Evolutionary conservation across 768 basidiomycete species (phyloP).

Genomic region (Pholiota conissans): DNA sequence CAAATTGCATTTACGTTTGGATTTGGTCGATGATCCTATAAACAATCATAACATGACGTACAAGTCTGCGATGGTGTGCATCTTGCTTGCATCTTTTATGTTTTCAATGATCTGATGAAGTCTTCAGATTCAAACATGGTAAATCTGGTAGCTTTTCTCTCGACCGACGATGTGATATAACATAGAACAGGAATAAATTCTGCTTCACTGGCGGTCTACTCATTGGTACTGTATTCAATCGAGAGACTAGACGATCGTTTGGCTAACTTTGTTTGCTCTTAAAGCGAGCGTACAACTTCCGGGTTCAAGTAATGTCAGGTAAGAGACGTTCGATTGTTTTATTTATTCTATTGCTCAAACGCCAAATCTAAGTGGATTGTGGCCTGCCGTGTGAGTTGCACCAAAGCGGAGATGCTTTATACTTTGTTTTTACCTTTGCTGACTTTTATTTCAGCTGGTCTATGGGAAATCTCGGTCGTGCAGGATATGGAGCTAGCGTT

Average conservation of each 20-base stretch:
- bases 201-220: slow-evolving; percentile 82
- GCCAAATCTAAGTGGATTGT: slow-evolving; percentile 28
- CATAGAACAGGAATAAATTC: slow-evolving; percentile 48
- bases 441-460: slow-evolving; percentile 36
- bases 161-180: neutral
- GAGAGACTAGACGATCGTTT: too few species aligned
- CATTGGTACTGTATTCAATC: slow-evolving; percentile 39
- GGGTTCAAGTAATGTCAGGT: slow-evolving; percentile 26
- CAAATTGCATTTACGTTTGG: slow-evolving; percentile 70
- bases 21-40: slow-evolving; percentile 36
- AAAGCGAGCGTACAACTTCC: slow-evolving; percentile 29
- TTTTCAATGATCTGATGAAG: neutral
- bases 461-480: slow-evolving; percentile 57
- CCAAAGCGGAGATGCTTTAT: neutral
- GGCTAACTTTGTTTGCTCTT: too few species aligned
- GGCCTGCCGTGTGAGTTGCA: slow-evolving; percentile 35
- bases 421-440: neutral
- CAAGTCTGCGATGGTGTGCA: slow-evolving; percentile 46
- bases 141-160: neutral
- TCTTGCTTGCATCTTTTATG: neutral
- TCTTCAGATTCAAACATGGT: slow-evolving; percentile 33
- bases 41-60: slow-evolving; percentile 72
- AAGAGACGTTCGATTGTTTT: neutral
- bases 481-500: slow-evolving; percentile 67
- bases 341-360: neutral